Base-by-base conservation (phyloP, 2,329 filamentous ascomycete genomes). In the Epichloe aotearoae region DNA sequence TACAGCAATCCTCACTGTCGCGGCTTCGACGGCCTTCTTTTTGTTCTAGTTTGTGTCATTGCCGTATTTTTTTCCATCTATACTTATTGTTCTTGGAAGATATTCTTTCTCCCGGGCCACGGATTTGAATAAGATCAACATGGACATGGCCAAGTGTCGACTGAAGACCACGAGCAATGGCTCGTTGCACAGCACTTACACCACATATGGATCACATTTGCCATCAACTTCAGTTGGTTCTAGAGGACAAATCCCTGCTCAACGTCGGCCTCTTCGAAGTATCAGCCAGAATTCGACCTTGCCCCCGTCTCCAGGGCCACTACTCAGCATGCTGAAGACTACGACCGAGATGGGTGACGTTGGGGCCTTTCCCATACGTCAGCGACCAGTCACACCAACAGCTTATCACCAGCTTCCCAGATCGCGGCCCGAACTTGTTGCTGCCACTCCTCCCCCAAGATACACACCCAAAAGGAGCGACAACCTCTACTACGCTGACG, bases 281-380 rank as follows among this genome's bases (percentile, higher is more conserved):
- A 64, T 73, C 52, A 68, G 70, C 47, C 69, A 73, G 50, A 72
- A 72, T 50, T 59, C 65, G 33, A 60, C 62, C 30, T 63, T 74
- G 47, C 66, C 74, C 14, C 68, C 65, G 44, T 75, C 69, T 1
- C 75, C 77, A 0, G 76, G 73, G 5, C 75, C 75, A 2, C 65
- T 82, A n/a, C 74, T 80, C 56, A 75, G 77, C 61, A 82, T 83
- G 80, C 68, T 83, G 52, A 83, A 77, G 65, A 83, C 75, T 3
- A 82, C 77, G 1, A 83, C 79, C 1, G 80, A 83, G 59, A 81
- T 79, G 8, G 79, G 80, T n/a, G 78, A 83, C 56, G 79, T 81
- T 56, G 79, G 78, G 4, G 64, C 76, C 47, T 82, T 82, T 61
- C 79, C 75, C 48, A 77, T 80, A 56, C 71, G 57, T 37, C 56